phyloP scores from a whole-genome alignment of 352 stramenopile species.

The Globisporangium ultimum region DNA sequence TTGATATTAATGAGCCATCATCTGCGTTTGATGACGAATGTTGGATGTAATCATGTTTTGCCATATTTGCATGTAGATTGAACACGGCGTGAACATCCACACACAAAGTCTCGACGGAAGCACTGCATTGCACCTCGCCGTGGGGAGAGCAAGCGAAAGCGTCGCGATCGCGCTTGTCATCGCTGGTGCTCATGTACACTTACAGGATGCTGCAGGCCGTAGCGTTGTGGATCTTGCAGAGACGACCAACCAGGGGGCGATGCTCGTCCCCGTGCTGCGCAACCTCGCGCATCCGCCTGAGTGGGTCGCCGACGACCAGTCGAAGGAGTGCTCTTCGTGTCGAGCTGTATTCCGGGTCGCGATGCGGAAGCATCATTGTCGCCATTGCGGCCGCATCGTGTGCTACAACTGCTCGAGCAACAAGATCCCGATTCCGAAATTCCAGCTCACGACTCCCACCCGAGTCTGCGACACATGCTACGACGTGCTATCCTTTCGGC shows the following conservation, averaged over 20 bases:
- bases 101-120: slow-evolving; percentile 80
- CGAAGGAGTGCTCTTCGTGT: slow-evolving; percentile 69
- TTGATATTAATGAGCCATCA: neutral
- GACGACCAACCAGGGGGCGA: slow-evolving; percentile 72
- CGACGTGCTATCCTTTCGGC: slow-evolving; percentile 80
- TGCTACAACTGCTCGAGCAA: slow-evolving; percentile 87
- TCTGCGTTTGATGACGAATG: neutral
- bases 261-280: slow-evolving; percentile 78
- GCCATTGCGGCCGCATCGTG: slow-evolving; percentile 77
- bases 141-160: slow-evolving; percentile 71
- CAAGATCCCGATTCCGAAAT: slow-evolving; percentile 84
- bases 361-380: slow-evolving; percentile 84
- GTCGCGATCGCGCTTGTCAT: slow-evolving; percentile 69
- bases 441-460: slow-evolving; percentile 61
- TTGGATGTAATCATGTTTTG: slow-evolving; percentile 1
- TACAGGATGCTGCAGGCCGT: slow-evolving; percentile 75
- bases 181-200: slow-evolving; percentile 71
- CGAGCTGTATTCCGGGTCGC: slow-evolving; percentile 70
- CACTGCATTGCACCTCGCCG: slow-evolving; percentile 76
- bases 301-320: slow-evolving; percentile 68
- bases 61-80: slow-evolving; percentile 42
- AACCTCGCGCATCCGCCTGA: slow-evolving; percentile 65
- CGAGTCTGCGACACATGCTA: slow-evolving; percentile 85
- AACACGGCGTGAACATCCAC: slow-evolving; percentile 76
- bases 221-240: slow-evolving; percentile 83